phyloP scores from a whole-genome alignment of 768 basidiomycete species.

The Mycena vitilis region DNA sequence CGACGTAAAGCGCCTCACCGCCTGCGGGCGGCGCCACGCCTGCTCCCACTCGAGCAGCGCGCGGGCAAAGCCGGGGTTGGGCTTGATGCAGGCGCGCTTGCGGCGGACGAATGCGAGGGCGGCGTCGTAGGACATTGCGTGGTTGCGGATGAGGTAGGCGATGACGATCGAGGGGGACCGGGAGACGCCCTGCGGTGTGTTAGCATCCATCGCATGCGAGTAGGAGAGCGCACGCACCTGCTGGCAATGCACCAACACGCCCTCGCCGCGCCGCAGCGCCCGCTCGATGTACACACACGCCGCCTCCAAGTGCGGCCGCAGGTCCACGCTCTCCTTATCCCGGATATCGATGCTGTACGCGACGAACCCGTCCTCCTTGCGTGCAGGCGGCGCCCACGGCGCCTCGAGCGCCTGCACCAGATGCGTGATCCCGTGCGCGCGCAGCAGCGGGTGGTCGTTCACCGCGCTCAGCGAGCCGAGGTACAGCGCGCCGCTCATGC shows the following conservation, averaged over 20 bases:
- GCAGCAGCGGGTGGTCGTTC: slow-evolving; percentile 66
- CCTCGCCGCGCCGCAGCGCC: slow-evolving; percentile 68
- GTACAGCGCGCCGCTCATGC: slow-evolving; percentile 66
- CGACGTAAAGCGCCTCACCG: slow-evolving; percentile 29
- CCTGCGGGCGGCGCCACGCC: slow-evolving; percentile 24
- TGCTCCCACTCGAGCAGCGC: slow-evolving; percentile 70
- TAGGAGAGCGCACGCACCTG: slow-evolving; percentile 63
- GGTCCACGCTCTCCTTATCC: slow-evolving; percentile 70
- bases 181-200: slow-evolving; percentile 71
- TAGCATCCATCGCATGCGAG: slow-evolving; percentile 23
- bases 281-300: slow-evolving; percentile 76
- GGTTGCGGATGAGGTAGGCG: slow-evolving; percentile 82
- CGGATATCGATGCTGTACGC: slow-evolving; percentile 77
- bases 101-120: slow-evolving; percentile 71
- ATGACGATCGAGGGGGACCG: slow-evolving; percentile 81
- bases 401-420: slow-evolving; percentile 74
- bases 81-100: slow-evolving; percentile 79
- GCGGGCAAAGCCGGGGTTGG: slow-evolving; percentile 80
- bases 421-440: slow-evolving; percentile 59
- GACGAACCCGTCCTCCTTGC: slow-evolving; percentile 57
- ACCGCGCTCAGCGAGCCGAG: slow-evolving; percentile 73
- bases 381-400: slow-evolving; percentile 65
- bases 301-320: slow-evolving; percentile 75
- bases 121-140: slow-evolving; percentile 77
- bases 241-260: slow-evolving; percentile 84